Evolutionary conservation across 2,329 filamentous ascomycete genomes (phyloP).

Genomic region (Helicocarpus griseus): DNA sequence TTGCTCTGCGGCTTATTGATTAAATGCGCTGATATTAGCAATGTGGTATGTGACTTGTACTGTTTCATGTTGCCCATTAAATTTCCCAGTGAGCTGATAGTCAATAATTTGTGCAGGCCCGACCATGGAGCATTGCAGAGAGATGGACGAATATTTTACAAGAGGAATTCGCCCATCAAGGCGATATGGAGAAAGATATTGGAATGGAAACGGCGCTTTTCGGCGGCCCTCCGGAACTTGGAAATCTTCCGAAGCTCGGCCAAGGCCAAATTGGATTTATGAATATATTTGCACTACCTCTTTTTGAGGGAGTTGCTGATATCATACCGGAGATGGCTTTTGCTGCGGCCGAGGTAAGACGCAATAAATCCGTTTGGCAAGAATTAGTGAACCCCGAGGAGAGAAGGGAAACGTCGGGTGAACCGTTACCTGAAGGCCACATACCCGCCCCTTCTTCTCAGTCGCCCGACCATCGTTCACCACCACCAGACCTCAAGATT

Average conservation of each 20-base stretch:
- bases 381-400: constrained; percentile 15
- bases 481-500: too few species aligned
- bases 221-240: constrained; percentile 64
- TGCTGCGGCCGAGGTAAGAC: constrained; percentile 68
- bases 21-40: constrained; percentile 98
- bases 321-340: constrained; percentile 78
- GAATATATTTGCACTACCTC: constrained; percentile 85
- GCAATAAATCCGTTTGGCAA: constrained; percentile 64
- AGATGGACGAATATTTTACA: constrained; percentile 92
- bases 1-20: constrained; percentile 85
- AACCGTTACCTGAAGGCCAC: neutral
- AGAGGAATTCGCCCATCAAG: constrained; percentile 88
- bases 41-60: constrained; percentile 60
- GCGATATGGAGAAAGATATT: constrained; percentile 80
- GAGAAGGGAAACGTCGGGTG: neutral
- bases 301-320: constrained; percentile 81
- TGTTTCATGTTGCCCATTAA: constrained; percentile 1
- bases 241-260: constrained; percentile 71
- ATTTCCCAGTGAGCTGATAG: constrained; percentile 14
- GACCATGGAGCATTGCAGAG: constrained; percentile 70
- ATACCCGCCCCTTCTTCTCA: too few species aligned
- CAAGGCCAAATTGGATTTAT: constrained; percentile 93
- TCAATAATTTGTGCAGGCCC: constrained; percentile 48
- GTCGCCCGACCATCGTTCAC: too few species aligned
- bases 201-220: constrained; percentile 82